Base-by-base conservation (phyloP, 345 rosid genomes). In the Turnera subulata region DNA sequence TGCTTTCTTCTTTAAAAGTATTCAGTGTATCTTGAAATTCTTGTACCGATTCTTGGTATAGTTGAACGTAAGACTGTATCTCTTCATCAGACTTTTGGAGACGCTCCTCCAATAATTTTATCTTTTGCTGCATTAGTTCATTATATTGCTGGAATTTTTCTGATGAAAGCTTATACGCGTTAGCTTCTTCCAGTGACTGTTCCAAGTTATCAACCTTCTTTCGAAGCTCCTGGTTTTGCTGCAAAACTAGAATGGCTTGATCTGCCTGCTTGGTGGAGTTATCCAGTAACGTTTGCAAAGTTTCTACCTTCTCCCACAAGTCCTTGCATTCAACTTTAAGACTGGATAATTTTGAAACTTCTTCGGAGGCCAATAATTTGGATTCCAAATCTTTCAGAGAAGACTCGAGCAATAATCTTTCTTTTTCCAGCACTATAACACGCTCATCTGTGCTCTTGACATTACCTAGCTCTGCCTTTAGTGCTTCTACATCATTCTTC, bases 11-110 rank as follows among this genome's bases (percentile, higher is more conserved):
- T 74, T 80, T 86, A 68, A 92, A 73, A 68, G 53, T 85, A 71
- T 73, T 69, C 33, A 92, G 91, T 40, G 91, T 89, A 24, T 83
- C 93, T 68, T 86, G 95, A 72, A 89, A 86, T 70, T 89, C 98
- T 45, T 76, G 72, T 5, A 89, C 81, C 14, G 98, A 89, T 52
- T 86, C 89, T 71, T 86, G 94, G 73, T 92, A 92, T 66, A 86
- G 66, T 46, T 78, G 82, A 50, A 86, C 79, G 69, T 77, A 89
- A 19, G 96, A 80, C 53, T 63, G 71, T 73, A 89, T 85, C 68
- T 86, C 95, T 68, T 91, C 88, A 63, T 93, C 99, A 50, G 99
- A 93, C 62, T 72, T 86, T 62, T 80, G 82, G 44, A 93, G 84
- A 61, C 79, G 86, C 55, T 89, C 94, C 73, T 89, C 99, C 50